Evolutionary conservation across 1,284 basidiomycete genomes (phyloP).

Genomic region (Psilocybe mexicana): DNA sequence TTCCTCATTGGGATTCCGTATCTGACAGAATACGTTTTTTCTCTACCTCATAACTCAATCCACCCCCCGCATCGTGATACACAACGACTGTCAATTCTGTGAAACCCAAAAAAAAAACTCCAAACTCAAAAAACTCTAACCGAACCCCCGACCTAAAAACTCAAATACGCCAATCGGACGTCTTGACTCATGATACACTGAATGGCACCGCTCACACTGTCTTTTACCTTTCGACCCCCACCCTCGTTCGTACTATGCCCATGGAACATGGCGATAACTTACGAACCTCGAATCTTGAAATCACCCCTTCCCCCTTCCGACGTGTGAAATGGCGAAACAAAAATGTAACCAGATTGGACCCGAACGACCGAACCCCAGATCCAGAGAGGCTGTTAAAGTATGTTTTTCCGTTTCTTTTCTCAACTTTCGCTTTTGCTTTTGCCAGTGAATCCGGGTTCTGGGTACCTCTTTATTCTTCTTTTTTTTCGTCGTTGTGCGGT

Average conservation of each 20-base stretch:
- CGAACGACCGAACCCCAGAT: conserved; percentile 81
- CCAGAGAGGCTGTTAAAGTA: conserved; percentile 84
- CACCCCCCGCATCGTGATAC: not conserved
- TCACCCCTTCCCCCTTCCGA: no score
- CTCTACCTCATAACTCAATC: not conserved
- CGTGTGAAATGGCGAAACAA: no score
- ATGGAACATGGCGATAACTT: not conserved
- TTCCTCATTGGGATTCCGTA: not conserved
- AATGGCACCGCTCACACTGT: not conserved
- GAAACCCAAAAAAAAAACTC: not conserved
- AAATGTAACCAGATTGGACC: conserved; percentile 51
- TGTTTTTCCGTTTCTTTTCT: conserved; percentile 8
- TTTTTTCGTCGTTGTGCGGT: not conserved
- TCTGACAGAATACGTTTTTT: conserved; percentile 3
- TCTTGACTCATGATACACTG: not conserved
- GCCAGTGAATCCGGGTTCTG: not conserved
- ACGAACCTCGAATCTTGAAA: no score
- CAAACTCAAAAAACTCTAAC: conserved; percentile 1
- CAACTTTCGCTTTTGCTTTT: not conserved
- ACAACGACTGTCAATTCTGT: not conserved
- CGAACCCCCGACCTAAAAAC: not conserved
- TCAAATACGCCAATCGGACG: not conserved
- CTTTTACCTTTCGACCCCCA: not conserved
- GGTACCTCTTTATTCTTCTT: not conserved
- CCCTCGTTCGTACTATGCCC: not conserved